Evolutionary conservation across 2,329 filamentous ascomycete genomes (phyloP).

Genomic region (Venturia oleaginea): DNA sequence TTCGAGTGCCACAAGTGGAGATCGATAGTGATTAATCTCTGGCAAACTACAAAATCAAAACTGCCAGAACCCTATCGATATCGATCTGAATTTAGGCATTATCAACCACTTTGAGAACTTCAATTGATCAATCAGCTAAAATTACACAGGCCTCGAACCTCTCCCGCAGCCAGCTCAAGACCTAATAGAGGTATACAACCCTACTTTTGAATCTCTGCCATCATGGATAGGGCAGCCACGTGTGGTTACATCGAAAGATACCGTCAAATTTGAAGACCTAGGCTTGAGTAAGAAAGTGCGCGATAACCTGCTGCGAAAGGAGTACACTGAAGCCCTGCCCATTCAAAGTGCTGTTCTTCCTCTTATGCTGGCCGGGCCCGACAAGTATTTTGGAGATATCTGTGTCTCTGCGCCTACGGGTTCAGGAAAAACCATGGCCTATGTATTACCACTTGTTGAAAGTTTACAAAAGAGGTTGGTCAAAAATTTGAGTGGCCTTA

Average conservation of each 20-base stretch:
- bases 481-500: constrained; percentile 64
- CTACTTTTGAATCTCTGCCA: constrained; percentile 70
- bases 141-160: constrained; percentile 56
- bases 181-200: constrained; percentile 46
- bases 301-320: constrained; percentile 50
- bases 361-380: constrained; percentile 59
- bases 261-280: constrained; percentile 53
- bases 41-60: not conserved
- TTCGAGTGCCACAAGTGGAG: no score
- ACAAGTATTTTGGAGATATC: constrained; percentile 62
- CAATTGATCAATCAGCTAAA: not conserved
- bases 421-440: constrained; percentile 90
- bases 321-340: constrained; percentile 63
- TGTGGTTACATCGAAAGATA: constrained; percentile 53
- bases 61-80: not conserved
- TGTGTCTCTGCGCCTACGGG: constrained; percentile 89
- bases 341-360: constrained; percentile 76
- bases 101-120: not conserved
- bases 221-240: constrained; percentile 70
- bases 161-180: constrained; percentile 68
- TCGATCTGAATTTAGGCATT: not conserved
- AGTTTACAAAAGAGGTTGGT: constrained; percentile 57
- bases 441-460: constrained; percentile 76
- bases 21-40: not conserved
- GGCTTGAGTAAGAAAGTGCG: constrained; percentile 53